phyloP scores from a whole-genome alignment of 2,329 filamentous ascomycete species.

The Colletotrichum melonis region DNA sequence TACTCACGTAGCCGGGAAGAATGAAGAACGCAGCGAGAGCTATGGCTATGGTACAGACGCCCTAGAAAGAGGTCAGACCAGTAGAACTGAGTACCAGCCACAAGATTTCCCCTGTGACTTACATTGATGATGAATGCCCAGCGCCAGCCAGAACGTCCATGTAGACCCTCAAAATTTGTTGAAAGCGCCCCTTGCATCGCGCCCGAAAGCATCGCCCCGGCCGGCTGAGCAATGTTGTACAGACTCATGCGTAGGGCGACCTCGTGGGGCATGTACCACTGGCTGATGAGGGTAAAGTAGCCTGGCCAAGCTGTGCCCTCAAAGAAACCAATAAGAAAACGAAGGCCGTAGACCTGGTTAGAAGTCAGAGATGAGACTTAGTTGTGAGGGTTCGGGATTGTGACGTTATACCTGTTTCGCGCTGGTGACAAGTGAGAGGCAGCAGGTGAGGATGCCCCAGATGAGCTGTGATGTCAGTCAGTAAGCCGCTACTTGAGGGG shows the following conservation, averaged over 20 bases:
- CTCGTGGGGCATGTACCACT: constrained; percentile 51
- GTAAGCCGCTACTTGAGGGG: neutral
- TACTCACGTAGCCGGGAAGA: constrained; percentile 18
- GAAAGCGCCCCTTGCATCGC: constrained; percentile 65
- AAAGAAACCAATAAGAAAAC: constrained; percentile 56
- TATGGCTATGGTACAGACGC: constrained; percentile 16
- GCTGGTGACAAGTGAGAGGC: constrained; percentile 9
- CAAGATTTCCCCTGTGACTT: accelerated
- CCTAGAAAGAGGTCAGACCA: neutral
- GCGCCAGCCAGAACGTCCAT: constrained; percentile 52
- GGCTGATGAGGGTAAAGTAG: constrained; percentile 51
- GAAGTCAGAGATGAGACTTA: neutral
- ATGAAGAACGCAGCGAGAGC: constrained; percentile 27
- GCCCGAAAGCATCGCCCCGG: constrained; percentile 66
- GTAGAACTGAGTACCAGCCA: accelerated
- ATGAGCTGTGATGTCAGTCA: neutral
- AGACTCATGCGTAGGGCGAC: constrained; percentile 63
- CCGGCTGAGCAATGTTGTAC: constrained; percentile 61
- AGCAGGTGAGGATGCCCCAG: constrained; percentile 20
- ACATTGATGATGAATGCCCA: constrained; percentile 55
- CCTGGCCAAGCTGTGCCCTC: constrained; percentile 46
- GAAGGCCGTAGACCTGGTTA: constrained; percentile 52
- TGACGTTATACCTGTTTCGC: constrained; percentile 7
- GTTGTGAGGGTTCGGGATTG: too few relatives aligned
- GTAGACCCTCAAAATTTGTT: constrained; percentile 62